Evolutionary conservation across 371 early-diverging fungal species (phyloP).

Genomic region (Mucor irregularis): DNA sequence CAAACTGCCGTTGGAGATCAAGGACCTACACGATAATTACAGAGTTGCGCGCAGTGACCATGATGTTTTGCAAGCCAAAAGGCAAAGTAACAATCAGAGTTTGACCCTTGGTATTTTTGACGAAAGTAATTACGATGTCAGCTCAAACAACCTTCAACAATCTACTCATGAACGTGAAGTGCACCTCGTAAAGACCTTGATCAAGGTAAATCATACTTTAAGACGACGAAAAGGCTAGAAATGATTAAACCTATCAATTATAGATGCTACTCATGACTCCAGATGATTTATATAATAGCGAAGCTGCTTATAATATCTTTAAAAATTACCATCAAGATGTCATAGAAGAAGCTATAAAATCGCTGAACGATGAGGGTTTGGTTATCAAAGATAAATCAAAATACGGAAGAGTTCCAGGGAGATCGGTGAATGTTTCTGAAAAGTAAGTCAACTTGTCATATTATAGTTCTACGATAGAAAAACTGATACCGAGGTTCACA

Average conservation of each 20-base stretch:
- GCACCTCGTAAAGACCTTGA: neutral
- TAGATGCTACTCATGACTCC: conserved; percentile 17
- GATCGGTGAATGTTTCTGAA: conserved; percentile 20
- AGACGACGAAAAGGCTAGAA: neutral
- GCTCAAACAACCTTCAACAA: no score
- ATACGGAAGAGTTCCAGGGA: conserved; percentile 19
- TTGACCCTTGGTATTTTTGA: no score
- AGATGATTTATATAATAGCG: neutral
- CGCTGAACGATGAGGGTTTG: conserved; percentile 2
- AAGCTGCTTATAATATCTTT: conserved; percentile 3
- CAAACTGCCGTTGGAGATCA: no score
- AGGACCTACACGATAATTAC: no score
- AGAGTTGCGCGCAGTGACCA: no score
- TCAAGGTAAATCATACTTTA: conserved; percentile 6
- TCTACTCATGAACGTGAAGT: neutral
- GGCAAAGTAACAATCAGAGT: no score
- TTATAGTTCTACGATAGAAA: neutral
- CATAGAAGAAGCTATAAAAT: conserved; percentile 7
- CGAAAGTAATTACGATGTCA: neutral
- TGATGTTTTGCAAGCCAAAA: no score
- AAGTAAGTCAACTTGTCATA: conserved; percentile 1
- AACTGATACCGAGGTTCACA: neutral
- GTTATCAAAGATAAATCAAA: conserved; percentile 1
- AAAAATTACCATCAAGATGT: neutral
- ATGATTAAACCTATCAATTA: neutral